Percentiles rank a stretch among this genome's conserved stretches.
phyloP scores from a whole-genome alignment of 495 filamentous ascomycete species.

The Cenococcum geophilum region DNA sequence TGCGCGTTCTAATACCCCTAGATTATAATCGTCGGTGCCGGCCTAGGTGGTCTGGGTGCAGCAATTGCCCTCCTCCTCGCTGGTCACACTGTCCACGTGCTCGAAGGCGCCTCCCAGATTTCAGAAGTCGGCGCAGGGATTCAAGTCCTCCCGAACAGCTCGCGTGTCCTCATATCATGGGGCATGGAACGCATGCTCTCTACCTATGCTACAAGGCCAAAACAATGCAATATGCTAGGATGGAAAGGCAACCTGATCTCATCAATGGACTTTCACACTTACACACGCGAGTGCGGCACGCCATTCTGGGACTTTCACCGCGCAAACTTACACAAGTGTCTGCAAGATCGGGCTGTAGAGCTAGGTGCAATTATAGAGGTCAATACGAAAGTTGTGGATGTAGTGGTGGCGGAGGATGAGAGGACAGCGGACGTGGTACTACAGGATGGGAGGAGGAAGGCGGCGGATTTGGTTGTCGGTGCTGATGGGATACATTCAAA shows the following conservation, averaged over 20 bases:
- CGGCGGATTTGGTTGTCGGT: constrained; percentile 38
- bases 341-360: constrained; percentile 18
- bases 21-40: constrained; percentile 59
- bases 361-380: constrained; percentile 26
- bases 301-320: constrained; percentile 29
- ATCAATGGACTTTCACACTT: constrained; percentile 23
- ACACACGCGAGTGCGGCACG: constrained; percentile 14
- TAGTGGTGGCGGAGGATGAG: constrained; percentile 8
- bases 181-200: constrained; percentile 30
- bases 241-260: constrained; percentile 20
- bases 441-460: constrained; percentile 12
- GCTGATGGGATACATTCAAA: constrained; percentile 39
- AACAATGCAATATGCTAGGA: constrained; percentile 20
- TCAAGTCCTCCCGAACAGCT: constrained; percentile 37
- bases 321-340: constrained; percentile 16
- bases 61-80: constrained; percentile 55
- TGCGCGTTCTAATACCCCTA: constrained; percentile 19
- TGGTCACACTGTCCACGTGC: constrained; percentile 55
- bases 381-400: constrained; percentile 26
- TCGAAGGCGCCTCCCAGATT: constrained; percentile 50
- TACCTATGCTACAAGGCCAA: constrained; percentile 7
- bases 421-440: constrained; percentile 28
- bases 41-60: constrained; percentile 60
- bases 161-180: constrained; percentile 34
- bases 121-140: constrained; percentile 38